Conservation (phyloP, 2,329 filamentous ascomycete species). For the Eutypa lata region DNA sequence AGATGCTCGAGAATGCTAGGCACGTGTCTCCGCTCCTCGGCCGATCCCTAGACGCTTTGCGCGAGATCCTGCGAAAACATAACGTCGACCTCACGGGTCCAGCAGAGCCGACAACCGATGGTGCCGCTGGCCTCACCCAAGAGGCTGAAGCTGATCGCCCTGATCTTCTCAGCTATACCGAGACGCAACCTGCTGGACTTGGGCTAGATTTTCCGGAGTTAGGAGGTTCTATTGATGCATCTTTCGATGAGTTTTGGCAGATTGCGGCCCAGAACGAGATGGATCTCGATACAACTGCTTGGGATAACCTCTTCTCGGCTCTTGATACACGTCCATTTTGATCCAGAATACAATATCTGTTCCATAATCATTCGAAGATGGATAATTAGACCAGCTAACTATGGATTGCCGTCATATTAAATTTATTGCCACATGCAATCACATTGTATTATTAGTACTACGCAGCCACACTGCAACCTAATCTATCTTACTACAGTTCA, state of each 20-base stretch:
- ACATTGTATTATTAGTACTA: too few relatives aligned
- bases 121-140: too few relatives aligned
- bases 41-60: constrained; percentile 6
- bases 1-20: constrained; percentile 7
- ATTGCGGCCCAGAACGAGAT: constrained; percentile 12
- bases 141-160: not conserved
- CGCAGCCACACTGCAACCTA: too few relatives aligned
- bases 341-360: too few relatives aligned
- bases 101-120: too few relatives aligned
- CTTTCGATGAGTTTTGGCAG: constrained; percentile 12
- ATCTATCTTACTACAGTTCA: too few relatives aligned
- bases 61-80: constrained; percentile 8
- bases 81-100: constrained; percentile 1
- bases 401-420: too few relatives aligned
- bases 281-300: constrained; percentile 12
- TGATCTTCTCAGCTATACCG: not conserved
- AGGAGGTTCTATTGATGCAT: not conserved
- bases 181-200: too few relatives aligned
- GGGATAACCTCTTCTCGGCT: constrained; percentile 19
- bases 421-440: too few relatives aligned
- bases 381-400: too few relatives aligned
- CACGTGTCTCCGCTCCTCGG: constrained; percentile 7
- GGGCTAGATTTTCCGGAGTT: too few relatives aligned
- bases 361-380: too few relatives aligned
- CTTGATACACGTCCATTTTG: constrained; percentile 15